phyloP scores from a whole-genome alignment of 148 eudicot species.

The Rhododendron kiyosumense region DNA sequence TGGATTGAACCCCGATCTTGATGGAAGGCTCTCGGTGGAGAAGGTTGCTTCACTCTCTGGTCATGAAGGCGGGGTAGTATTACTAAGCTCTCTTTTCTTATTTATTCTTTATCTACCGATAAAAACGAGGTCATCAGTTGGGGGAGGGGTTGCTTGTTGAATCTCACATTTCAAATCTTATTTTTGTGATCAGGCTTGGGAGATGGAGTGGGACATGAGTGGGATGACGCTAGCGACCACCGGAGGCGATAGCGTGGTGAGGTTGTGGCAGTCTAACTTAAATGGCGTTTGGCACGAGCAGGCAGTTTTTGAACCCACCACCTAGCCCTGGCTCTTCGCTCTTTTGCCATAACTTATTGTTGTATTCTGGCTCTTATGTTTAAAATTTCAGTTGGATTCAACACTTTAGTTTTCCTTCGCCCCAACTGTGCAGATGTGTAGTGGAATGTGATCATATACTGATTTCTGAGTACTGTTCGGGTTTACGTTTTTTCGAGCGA shows the following conservation, averaged over 20 bases:
- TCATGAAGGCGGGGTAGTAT: conserved; percentile 68
- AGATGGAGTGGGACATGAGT: conserved; percentile 99
- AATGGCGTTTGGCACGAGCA: conserved; percentile 94
- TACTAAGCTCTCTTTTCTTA: not conserved
- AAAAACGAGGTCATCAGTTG: not conserved
- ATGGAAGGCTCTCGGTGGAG: conserved; percentile 78
- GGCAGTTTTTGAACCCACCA: conserved; percentile 53
- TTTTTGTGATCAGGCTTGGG: conserved; percentile 58
- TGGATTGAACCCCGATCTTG: conserved; percentile 66
- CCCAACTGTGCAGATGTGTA: not conserved
- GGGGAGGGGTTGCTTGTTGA: not conserved
- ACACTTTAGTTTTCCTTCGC: not conserved
- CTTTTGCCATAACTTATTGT: not conserved
- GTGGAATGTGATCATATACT: not conserved
- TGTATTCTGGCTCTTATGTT: not conserved
- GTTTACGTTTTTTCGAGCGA: not conserved
- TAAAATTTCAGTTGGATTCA: not conserved
- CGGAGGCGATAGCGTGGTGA: conserved; percentile 67
- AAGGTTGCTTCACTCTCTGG: conserved; percentile 61
- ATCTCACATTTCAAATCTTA: not conserved
- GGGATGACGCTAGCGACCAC: conserved; percentile 96
- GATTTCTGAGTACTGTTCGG: not conserved
- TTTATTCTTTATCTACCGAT: not conserved
- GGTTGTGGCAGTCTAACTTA: conserved; percentile 86
- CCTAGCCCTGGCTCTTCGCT: not conserved